These are phyloP conservation scores for Penicillium decumbens DNA, from an alignment of 2,329 filamentous ascomycete species.

Conservation along the genomic window DNA sequence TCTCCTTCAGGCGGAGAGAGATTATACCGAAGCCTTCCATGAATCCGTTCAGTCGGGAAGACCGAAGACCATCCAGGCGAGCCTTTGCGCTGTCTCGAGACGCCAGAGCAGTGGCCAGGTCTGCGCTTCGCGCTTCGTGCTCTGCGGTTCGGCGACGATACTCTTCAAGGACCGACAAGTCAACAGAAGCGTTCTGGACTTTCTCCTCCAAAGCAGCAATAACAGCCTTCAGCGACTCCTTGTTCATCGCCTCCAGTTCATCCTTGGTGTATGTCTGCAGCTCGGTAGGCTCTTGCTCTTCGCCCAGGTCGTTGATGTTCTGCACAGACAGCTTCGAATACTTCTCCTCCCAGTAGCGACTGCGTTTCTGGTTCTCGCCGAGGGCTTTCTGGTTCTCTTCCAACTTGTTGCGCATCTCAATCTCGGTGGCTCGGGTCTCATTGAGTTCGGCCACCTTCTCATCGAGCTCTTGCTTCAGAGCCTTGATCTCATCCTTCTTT, in stretches of 20 bases:
- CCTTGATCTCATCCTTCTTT: slow-evolving; percentile 74
- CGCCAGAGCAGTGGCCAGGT: slow-evolving; percentile 71
- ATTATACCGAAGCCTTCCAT: slow-evolving; percentile 97
- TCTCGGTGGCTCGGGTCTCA: slow-evolving; percentile 80
- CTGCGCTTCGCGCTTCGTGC: slow-evolving; percentile 72
- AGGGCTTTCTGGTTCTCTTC: slow-evolving; percentile 93
- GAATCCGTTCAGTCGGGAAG: slow-evolving; percentile 87
- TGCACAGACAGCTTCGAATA: slow-evolving; percentile 77
- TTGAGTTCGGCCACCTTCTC: slow-evolving; percentile 82
- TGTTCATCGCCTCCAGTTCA: slow-evolving; percentile 60
- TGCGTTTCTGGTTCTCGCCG: slow-evolving; percentile 75
- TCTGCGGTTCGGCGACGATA: slow-evolving; percentile 84
- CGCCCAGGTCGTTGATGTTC: slow-evolving; percentile 67
- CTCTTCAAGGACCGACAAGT: slow-evolving; percentile 81
- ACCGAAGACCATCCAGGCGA: slow-evolving; percentile 84
- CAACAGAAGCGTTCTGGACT: slow-evolving; percentile 80
- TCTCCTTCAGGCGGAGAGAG: slow-evolving; percentile 91
- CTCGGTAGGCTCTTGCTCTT: slow-evolving; percentile 45
- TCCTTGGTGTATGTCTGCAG: slow-evolving; percentile 76
- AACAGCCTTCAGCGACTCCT: slow-evolving; percentile 57
- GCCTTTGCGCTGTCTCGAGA: slow-evolving; percentile 84
- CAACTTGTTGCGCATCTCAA: slow-evolving; percentile 97
- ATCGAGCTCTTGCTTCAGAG: slow-evolving; percentile 79
- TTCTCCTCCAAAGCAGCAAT: slow-evolving; percentile 66
- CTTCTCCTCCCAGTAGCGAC: slow-evolving; percentile 86